Evolutionary conservation across 441 rosid genomes (phyloP), one percentile per base, ranked within the genome.

Genomic region (Euphorbia neoarborescens): DNA sequence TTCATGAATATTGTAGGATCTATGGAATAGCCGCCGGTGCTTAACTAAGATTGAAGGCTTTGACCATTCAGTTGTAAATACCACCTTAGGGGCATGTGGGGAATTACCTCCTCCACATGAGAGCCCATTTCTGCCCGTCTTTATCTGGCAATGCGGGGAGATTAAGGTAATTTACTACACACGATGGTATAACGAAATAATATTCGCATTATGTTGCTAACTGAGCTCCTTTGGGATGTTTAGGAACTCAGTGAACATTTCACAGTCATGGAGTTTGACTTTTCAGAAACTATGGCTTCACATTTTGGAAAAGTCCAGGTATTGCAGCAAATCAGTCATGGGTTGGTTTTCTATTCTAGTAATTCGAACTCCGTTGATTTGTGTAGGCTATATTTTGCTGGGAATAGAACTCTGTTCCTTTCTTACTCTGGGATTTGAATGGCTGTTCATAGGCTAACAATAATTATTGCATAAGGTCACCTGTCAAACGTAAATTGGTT

Each of bases 131-230:
- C 86, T 92, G 68, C 89, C 97, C 60, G 85, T 79, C 67, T 87
- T 80, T 65, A 61, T 89, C 71, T 92, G 98, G 98, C 98, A 95
- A 81, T 89, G 98, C 81, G 98, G 97, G 57, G 88, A 87, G 78
- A 81, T 77, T 70, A 84, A 78, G 92, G 99, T 92, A 83, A 79
- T 57, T 51, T 24, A 73, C 53, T 7, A 22, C 9, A 13, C 9
- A 24, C 42, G 40, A 62, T 32, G 71, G 24, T 19, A 11, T 17
- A 61, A 57, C 37, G 37, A 9, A 54, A 69, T 65, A 30, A 27
- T 40, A 42, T 2, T 27, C 62, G 3, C n/a, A 7, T 24, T 66
- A 9, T 22, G 40, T 62, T 61, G 24, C 40, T 66, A 51, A 70
- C 57, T 25, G 50, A 75, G 70, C 61, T 68, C 30, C 28, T 50